phyloP scores from a whole-genome alignment of 805 yeast genomes.

The Ogataea thermomethanolica region DNA sequence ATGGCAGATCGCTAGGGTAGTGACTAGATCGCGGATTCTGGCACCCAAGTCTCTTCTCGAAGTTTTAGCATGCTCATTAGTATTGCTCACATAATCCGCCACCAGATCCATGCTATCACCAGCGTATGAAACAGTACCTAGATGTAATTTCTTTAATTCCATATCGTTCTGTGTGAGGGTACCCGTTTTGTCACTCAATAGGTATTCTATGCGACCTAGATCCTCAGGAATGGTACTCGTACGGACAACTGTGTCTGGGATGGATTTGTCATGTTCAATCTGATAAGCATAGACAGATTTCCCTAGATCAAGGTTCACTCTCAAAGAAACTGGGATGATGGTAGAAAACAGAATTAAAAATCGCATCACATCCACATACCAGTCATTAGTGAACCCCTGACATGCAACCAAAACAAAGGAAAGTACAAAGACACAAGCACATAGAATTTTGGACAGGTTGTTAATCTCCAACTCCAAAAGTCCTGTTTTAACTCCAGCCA shows the following conservation, averaged over 20 bases:
- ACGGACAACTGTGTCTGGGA: conserved; percentile 86
- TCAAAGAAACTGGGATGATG: conserved; percentile 90
- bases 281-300: conserved; percentile 95
- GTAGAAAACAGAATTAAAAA: conserved; percentile 90
- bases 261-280: conserved; percentile 80
- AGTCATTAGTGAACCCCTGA: conserved; percentile 65
- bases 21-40: conserved; percentile 74
- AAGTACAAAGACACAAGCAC: conserved; percentile 78
- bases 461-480: conserved; percentile 89
- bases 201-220: conserved; percentile 89
- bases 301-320: conserved; percentile 93
- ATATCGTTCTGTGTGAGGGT: conserved; percentile 97
- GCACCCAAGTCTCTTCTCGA: conserved; percentile 67
- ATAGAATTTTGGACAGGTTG: conserved; percentile 78
- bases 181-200: conserved; percentile 93
- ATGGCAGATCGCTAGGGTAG: conserved; percentile 91
- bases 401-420: conserved; percentile 75
- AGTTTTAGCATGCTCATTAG: conserved; percentile 31
- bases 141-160: conserved; percentile 90
- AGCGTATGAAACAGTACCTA: conserved; percentile 90
- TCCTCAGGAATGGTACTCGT: conserved; percentile 98
- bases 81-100: conserved; percentile 50
- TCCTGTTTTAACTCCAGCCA: conserved; percentile 84
- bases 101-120: conserved; percentile 92
- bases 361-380: conserved; percentile 91